Base-by-base conservation (phyloP, 1,139 yeast species). In the Protomyces inouyei region DNA sequence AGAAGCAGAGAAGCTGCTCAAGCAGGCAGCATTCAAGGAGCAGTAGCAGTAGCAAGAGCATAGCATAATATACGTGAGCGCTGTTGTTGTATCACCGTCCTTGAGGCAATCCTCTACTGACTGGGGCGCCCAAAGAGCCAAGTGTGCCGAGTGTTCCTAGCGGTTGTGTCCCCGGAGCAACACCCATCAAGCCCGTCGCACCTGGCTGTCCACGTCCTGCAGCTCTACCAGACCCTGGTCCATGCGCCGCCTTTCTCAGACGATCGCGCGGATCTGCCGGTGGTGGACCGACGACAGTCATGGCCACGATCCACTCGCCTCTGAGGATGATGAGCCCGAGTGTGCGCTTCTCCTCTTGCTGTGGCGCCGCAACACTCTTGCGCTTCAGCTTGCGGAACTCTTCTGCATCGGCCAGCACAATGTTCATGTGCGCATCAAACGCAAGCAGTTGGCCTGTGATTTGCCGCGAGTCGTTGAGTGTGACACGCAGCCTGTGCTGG, bases 301-400 rank as follows among this genome's bases (percentile, higher is more conserved):
- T 82, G 55, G 95, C 84, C n/a, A 93, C 85, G 37, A 93, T 84
- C 69, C 87, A 90, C 69, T 89, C 97, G 1, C 98, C 98, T 69
- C 98, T 81, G 59, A 93, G 77, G 48, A 93, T 87, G 6, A 89
- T 82, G 64, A 93, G 80, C 0, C 98, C 98, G 52, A 93, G 76
- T 1, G 85, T 78, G 65, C 98, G 78, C 72, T 85, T 87, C 65
- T 85, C 86, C 69, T 85, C 88, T 37, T 32, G 38, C 12, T 67
- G 60, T 32, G 63, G 60, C 18, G 65, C 52, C 35, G 69, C 53
- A 6, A 32, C 46, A 12, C 32, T 46, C 16, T 52, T 56, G 12
- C 55, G 56, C 36, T 52, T 54, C 43, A 55, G 57, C 25, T 61
- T 43, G 35, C 97, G 80, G 71, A 85, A 84, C 73, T 93, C 98